Evolutionary conservation across 1,284 basidiomycete genomes (phyloP), one percentile per base, ranked within the genome.

Genomic region (Fomitopsis palustris): DNA sequence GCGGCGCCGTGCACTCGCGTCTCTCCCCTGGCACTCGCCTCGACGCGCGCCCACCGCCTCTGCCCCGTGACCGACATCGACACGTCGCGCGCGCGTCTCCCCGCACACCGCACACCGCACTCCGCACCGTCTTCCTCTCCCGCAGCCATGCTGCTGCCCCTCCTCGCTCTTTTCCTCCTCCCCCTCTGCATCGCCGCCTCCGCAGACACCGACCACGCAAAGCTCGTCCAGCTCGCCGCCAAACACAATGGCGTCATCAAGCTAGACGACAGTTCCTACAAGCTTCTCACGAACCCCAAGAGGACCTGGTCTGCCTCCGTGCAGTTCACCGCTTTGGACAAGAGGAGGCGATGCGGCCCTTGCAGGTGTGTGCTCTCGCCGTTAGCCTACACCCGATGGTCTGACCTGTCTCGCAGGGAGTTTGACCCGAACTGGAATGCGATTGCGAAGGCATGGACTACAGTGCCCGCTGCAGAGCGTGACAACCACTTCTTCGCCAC

Each of bases 401-500:
- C 45, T 51, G n/a, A 56, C 33, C 19, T 49, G 16, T 31, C 35
- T 35, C 31, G 14, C 72, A 96, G 94, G 70, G 84, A 90, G 62
- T 96, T 98, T 68, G 85, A 92, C 57, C 92, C 93, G 3, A 81
- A 88, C 17, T 96, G 87, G 81, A 81, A 81, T 21, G 75, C 85
- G 3, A 86, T 97, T 8, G 91, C 93, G 23, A 86, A 86, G 66
- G 85, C 91, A 39, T 97, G 95, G 95, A 71, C 81, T 5, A 80
- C 78, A 29, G 81, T 81, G 19, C 75, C 89, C 14, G 70, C 79
- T 56, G 77, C 77, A n/a, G 75, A 88, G 37, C 82, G 89, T 45
- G 81, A 93, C 71, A 76, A 81, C 60, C 93, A 96, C 73, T 95
- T 97, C 82, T 98, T 97, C 69, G 95, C 87, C 14, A 88, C 86